Evolutionary conservation across 345 rosid genomes (phyloP).

Genomic region (Pugionium cornutum): DNA sequence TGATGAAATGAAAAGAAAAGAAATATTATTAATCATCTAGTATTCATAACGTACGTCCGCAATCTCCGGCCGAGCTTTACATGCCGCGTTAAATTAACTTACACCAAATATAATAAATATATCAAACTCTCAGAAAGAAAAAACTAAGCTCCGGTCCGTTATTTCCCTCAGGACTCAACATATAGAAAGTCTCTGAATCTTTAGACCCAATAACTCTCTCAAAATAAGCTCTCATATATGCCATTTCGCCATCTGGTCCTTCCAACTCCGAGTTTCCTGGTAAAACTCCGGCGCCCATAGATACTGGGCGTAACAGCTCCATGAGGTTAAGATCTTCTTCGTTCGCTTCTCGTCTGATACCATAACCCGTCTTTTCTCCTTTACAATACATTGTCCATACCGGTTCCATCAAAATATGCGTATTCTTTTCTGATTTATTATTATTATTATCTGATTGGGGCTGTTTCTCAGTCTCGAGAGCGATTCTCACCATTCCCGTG

Average conservation of each 20-base stretch:
- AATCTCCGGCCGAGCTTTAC: constrained; percentile 7
- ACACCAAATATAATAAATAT: not conserved
- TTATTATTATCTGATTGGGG: constrained; percentile 12
- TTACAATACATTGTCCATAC: constrained; percentile 44
- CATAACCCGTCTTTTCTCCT: constrained; percentile 55
- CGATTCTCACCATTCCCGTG: constrained; percentile 49
- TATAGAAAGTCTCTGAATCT: constrained; percentile 26
- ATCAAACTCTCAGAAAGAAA: constrained; percentile 52
- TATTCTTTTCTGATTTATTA: constrained; percentile 25
- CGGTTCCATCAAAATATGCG: constrained; percentile 37
- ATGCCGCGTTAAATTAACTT: not conserved
- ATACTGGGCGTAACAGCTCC: constrained; percentile 51
- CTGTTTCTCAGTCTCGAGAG: constrained; percentile 51
- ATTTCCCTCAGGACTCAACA: constrained; percentile 61
- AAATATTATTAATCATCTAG: not conserved
- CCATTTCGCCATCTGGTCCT: constrained; percentile 37
- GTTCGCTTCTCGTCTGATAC: constrained; percentile 48
- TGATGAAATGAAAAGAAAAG: too few species aligned
- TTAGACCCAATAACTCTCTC: too few species aligned
- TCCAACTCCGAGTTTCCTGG: constrained; percentile 42
- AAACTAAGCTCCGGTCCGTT: constrained; percentile 63
- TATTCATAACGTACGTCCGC: not conserved
- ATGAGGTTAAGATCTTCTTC: constrained; percentile 49
- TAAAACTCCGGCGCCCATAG: constrained; percentile 62
- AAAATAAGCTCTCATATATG: too few species aligned